These are phyloP conservation scores for Avicennia marina DNA, from an alignment of 257 asterid genomes.

Conservation along the genomic window DNA sequence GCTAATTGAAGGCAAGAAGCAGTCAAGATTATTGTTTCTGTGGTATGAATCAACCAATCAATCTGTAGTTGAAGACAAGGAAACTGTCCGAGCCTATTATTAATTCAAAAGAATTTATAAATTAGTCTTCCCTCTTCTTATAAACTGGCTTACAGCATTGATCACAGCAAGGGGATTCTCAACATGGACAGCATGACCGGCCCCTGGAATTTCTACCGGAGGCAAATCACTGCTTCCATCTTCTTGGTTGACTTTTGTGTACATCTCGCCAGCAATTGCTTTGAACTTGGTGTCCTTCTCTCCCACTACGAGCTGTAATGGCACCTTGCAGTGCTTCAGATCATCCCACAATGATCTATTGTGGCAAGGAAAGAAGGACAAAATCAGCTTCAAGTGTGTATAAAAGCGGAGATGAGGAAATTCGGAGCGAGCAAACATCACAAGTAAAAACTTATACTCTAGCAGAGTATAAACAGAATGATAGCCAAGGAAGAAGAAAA, in stretches of 20 bases:
- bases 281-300: slow-evolving; percentile 76
- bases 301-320: slow-evolving; percentile 72
- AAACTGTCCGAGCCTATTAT: too few relatives aligned
- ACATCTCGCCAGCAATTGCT: slow-evolving; percentile 59
- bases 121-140: slow-evolving; percentile 26
- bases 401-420: too few relatives aligned
- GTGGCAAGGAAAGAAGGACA: not conserved
- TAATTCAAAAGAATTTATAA: too few relatives aligned
- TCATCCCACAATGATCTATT: slow-evolving; percentile 84
- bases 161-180: slow-evolving; percentile 88
- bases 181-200: slow-evolving; percentile 92
- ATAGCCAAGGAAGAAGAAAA: too few relatives aligned
- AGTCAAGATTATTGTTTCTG: too few relatives aligned
- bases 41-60: too few relatives aligned
- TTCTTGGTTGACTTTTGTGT: slow-evolving; percentile 27
- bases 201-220: slow-evolving; percentile 50
- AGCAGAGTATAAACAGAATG: too few relatives aligned
- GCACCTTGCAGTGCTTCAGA: slow-evolving; percentile 60
- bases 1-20: too few relatives aligned
- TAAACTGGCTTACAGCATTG: slow-evolving; percentile 52
- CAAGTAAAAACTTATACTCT: too few relatives aligned
- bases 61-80: too few relatives aligned
- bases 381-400: too few relatives aligned
- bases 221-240: slow-evolving; percentile 12
- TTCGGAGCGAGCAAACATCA: too few relatives aligned